Evolutionary conservation across 805 yeast genomes (phyloP), one percentile per base, ranked within the genome.

Genomic region (Candida anglica): DNA sequence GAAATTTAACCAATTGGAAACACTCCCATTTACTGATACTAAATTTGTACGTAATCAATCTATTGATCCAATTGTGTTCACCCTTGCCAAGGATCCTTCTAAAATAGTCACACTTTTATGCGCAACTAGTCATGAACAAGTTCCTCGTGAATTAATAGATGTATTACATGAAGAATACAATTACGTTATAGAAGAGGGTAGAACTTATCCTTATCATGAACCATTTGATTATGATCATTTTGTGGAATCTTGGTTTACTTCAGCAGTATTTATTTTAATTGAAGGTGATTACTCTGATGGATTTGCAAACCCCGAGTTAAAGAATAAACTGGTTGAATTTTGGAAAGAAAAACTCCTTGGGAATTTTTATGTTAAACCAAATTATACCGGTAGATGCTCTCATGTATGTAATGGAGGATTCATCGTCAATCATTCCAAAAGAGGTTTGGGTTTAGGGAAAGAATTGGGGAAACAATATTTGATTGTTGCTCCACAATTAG

Each of bases 381-480:
- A 89, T 57, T 89, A 88, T 52, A 59, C 69, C 2, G 96, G 95
- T 6, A 72, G 95, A 38, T 81, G 91, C 42, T 77, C 93, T 0
- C 96, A 89, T 49, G 81, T 77, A 19, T 86, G 96, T 49, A 89
- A 89, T 53, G 96, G 80, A 0, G 96, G 94, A 0, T 89, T 89
- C 50, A 53, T 87, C 8, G 95, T 89, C 5, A 73, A 73, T 38
- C 65, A 68, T 6, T 42, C 42, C 0, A 61, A 63, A 17, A 70
- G 97, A 41, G 93, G 94, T 0, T 55, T 68, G 30, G 81, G 83
- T 7, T 57, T 86, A 11, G 96, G 96, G 1, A 68, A 61, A 22
- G 71, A 71, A n/a, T 50, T 89, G 50, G 97, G 94, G 4, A 61
- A 62, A 36, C 60, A 71, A 27, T 89, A 85, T 52, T 52, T 87